phyloP scores from a whole-genome alignment of 441 rosid species.

The Jatropha multifida region DNA sequence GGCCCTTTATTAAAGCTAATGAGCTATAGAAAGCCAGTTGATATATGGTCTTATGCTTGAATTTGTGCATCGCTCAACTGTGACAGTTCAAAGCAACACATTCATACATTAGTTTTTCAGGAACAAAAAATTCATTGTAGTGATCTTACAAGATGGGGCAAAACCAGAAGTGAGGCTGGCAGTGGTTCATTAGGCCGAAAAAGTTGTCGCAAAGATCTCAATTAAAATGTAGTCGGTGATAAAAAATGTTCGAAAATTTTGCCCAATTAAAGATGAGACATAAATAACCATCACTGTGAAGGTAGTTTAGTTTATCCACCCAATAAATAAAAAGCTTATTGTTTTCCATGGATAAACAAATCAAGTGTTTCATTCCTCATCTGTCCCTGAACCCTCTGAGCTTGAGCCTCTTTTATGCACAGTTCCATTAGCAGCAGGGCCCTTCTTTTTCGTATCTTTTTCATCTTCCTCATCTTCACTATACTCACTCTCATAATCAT shows the following conservation, averaged over 20 bases:
- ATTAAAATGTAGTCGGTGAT: neutral
- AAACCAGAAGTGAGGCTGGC: too few species aligned
- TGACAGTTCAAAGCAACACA: too few species aligned
- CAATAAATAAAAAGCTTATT: conserved; percentile 6
- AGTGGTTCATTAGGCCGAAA: too few species aligned
- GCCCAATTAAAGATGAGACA: neutral
- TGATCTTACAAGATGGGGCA: too few species aligned
- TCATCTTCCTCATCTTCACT: conserved; percentile 90
- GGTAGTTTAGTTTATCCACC: conserved; percentile 18
- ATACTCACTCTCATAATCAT: conserved; percentile 92
- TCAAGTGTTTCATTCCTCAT: conserved; percentile 52
- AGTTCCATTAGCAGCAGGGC: conserved; percentile 48
- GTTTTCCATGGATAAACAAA: conserved; percentile 20
- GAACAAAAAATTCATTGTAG: too few species aligned
- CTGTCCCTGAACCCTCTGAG: conserved; percentile 71
- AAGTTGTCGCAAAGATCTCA: neutral
- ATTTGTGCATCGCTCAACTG: too few species aligned
- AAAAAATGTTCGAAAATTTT: conserved; percentile 12
- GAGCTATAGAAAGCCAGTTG: too few species aligned
- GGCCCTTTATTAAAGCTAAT: too few species aligned
- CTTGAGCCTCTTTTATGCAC: conserved; percentile 48
- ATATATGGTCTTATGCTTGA: too few species aligned
- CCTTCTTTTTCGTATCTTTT: conserved; percentile 62
- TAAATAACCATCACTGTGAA: conserved; percentile 10
- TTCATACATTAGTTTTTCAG: too few species aligned